Percentiles rank a stretch among this genome's conserved stretches.
These are phyloP conservation scores for Thyridium curvatum DNA, from an alignment of 2,329 filamentous ascomycete genomes.

Conservation along the genomic window DNA sequence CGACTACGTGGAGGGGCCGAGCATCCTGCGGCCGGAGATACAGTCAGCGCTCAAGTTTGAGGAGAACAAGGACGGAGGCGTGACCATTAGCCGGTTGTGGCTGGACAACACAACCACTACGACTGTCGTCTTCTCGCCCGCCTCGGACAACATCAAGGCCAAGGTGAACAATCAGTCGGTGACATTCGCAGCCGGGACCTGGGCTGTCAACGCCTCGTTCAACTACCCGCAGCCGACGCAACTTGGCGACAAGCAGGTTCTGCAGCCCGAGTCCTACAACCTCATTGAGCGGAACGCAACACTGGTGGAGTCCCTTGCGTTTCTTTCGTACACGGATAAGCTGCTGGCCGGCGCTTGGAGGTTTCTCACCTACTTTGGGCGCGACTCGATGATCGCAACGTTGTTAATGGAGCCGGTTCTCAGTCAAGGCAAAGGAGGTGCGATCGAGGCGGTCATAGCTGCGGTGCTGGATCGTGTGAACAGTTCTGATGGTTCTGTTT, in stretches of 20 bases:
- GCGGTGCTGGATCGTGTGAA: slow-evolving; percentile 57
- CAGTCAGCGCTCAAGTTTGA: slow-evolving; percentile 44
- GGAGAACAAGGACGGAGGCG: slow-evolving; percentile 29
- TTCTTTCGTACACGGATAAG: slow-evolving; percentile 58
- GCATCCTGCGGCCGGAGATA: slow-evolving; percentile 41
- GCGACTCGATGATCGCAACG: slow-evolving; percentile 57
- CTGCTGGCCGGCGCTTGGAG: slow-evolving; percentile 59
- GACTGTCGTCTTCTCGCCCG: slow-evolving; percentile 39
- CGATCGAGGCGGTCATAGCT: slow-evolving; percentile 55
- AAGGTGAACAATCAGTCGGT: slow-evolving; percentile 34
- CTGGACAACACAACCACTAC: slow-evolving; percentile 56
- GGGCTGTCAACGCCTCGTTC: slow-evolving; percentile 51
- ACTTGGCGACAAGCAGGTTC: slow-evolving; percentile 38
- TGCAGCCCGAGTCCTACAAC: slow-evolving; percentile 34
- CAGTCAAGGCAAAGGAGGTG: slow-evolving; percentile 45
- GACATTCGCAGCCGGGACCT: slow-evolving; percentile 44
- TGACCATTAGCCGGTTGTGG: slow-evolving; percentile 48
- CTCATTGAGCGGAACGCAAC: slow-evolving; percentile 38
- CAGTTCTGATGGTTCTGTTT: slow-evolving; percentile 51
- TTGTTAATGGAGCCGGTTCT: slow-evolving; percentile 53
- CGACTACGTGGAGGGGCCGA: slow-evolving; percentile 54
- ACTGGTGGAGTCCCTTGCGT: slow-evolving; percentile 48
- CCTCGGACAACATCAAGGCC: slow-evolving; percentile 19
- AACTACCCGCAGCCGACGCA: slow-evolving; percentile 57
- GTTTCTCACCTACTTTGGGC: slow-evolving; percentile 61